phyloP scores from a whole-genome alignment of 352 stramenopile species.

The Albugo candida region DNA sequence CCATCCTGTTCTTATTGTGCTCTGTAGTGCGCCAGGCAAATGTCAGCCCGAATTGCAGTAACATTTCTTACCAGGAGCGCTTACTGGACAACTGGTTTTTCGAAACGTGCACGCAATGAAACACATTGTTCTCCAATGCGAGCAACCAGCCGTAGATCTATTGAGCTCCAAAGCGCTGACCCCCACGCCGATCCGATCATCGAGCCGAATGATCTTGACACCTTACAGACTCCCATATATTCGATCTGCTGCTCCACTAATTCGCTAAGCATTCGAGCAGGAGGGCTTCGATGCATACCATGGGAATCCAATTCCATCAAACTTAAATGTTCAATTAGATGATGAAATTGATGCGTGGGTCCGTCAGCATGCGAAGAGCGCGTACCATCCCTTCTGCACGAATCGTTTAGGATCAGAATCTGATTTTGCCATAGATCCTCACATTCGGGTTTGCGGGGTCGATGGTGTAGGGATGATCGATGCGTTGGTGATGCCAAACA shows the following conservation, averaged over 20 bases:
- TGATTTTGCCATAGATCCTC: conserved; percentile 79
- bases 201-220: conserved; percentile 79
- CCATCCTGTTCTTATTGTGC: too few relatives aligned
- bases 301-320: conserved; percentile 53
- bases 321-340: conserved; percentile 33
- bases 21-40: conserved; percentile 39
- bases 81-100: conserved; percentile 48
- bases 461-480: conserved; percentile 81
- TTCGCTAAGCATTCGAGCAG: conserved; percentile 77
- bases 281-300: conserved; percentile 70
- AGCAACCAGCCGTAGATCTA: conserved; percentile 58
- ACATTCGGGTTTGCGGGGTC: conserved; percentile 71
- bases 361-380: conserved; percentile 62
- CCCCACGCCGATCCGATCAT: conserved; percentile 63
- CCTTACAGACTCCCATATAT: conserved; percentile 64
- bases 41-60: conserved; percentile 77
- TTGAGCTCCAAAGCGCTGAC: conserved; percentile 62
- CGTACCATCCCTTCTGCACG: conserved; percentile 80
- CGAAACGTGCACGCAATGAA: conserved; percentile 57
- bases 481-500: conserved; percentile 87
- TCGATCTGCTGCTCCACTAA: conserved; percentile 49
- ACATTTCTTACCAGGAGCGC: conserved; percentile 73
- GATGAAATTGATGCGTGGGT: conserved; percentile 74
- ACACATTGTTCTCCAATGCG: conserved; percentile 79
- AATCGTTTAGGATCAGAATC: conserved; percentile 72